These are phyloP conservation scores for Martiniozyma asiatica DNA, from an alignment of 1,139 yeast species.

Conservation along the genomic window DNA sequence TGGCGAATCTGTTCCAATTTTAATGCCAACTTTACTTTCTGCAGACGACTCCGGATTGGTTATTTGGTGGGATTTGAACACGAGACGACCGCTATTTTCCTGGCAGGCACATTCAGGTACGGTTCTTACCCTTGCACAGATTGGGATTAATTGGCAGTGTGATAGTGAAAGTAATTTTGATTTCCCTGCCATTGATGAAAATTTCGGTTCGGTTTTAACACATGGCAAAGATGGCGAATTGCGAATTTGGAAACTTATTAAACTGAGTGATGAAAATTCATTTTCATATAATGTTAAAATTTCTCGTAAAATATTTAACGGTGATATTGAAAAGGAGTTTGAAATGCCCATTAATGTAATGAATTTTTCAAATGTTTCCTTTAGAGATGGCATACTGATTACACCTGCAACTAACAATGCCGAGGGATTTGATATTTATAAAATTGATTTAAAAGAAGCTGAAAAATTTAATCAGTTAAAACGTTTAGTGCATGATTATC, in stretches of 20 bases:
- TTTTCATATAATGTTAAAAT: too few species aligned
- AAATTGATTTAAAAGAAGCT: constrained; percentile 16
- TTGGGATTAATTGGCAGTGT: constrained; percentile 24
- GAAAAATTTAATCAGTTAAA: constrained; percentile 14
- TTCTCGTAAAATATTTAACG: too few species aligned
- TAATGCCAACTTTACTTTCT: constrained; percentile 17
- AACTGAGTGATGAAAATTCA: constrained; percentile 7
- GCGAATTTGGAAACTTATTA: constrained; percentile 34
- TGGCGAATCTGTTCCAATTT: constrained; percentile 5
- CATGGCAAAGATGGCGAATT: constrained; percentile 45
- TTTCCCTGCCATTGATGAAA: constrained; percentile 8
- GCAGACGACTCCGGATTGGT: constrained; percentile 37
- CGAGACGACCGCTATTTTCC: constrained; percentile 30
- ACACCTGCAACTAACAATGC: constrained; percentile 46
- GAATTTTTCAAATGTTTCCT: constrained; percentile 42
- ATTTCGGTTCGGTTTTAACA: constrained; percentile 29
- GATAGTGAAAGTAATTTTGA: neutral
- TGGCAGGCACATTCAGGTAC: constrained; percentile 38
- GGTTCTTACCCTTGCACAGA: constrained; percentile 31
- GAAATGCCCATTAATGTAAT: constrained; percentile 44
- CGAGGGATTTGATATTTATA: constrained; percentile 40
- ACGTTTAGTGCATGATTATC: constrained; percentile 18
- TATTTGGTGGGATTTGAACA: constrained; percentile 38
- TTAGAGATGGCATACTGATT: constrained; percentile 21
- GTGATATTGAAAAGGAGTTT: too few species aligned